These are phyloP conservation scores for Xylogone sp. DNA, from an alignment of 2,329 filamentous ascomycete genomes.

Conservation along the genomic window DNA sequence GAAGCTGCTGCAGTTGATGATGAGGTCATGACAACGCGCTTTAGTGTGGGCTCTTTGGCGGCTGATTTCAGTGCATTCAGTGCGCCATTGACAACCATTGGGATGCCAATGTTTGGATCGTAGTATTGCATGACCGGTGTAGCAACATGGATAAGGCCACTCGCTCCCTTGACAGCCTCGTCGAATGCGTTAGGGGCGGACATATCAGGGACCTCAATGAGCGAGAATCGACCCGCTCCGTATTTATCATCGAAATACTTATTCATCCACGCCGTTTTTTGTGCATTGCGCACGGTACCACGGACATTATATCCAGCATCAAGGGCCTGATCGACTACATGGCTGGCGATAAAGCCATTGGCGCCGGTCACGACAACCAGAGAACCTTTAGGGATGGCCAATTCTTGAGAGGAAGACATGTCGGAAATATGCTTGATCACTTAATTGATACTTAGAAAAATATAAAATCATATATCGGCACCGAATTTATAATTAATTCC, in stretches of 20 bases:
- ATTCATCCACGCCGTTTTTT: constrained; percentile 30
- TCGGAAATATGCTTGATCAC: no score
- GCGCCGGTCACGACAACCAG: constrained; percentile 37
- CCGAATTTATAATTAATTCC: no score
- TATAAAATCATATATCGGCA: no score
- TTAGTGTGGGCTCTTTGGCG: constrained; percentile 27
- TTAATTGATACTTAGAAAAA: no score
- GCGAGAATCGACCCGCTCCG: constrained; percentile 30
- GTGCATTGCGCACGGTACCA: constrained; percentile 35
- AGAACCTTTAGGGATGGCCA: constrained; percentile 26
- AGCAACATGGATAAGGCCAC: no score
- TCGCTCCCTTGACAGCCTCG: constrained; percentile 22
- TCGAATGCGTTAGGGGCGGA: constrained; percentile 18
- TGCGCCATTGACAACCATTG: constrained; percentile 26
- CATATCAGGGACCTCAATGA: constrained; percentile 33
- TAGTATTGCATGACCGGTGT: background rate
- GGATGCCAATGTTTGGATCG: constrained; percentile 37
- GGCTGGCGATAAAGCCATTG: constrained; percentile 38
- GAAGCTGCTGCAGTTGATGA: constrained; percentile 23
- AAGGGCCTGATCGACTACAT: constrained; percentile 36
- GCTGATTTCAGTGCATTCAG: constrained; percentile 32
- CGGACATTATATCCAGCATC: constrained; percentile 38
- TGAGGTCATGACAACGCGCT: constrained; percentile 35
- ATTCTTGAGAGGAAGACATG: no score
- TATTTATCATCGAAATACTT: constrained; percentile 28